These are phyloP conservation scores for Backusella australiensis DNA, from an alignment of 192 early-diverging fungal genomes.

Conservation along the genomic window DNA sequence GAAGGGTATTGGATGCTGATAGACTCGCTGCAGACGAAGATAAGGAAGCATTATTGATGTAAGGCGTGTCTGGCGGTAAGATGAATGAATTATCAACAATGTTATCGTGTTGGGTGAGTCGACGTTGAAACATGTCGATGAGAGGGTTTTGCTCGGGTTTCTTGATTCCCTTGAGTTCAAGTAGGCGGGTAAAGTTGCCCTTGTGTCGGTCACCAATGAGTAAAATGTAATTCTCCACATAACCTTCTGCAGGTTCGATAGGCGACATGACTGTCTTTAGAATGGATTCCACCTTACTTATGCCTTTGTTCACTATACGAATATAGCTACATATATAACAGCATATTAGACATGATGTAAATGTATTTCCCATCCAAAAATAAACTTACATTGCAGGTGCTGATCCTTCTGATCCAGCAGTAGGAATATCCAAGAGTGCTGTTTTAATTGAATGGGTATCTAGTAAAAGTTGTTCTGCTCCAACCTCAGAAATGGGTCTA, in stretches of 20 bases:
- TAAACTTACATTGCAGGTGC: slow-evolving; percentile 58
- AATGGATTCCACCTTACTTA: slow-evolving; percentile 80
- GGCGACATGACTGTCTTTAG: slow-evolving; percentile 90
- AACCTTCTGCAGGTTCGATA: slow-evolving; percentile 75
- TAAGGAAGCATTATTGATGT: not conserved
- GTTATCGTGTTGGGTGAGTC: slow-evolving; percentile 34
- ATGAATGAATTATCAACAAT: slow-evolving; percentile 44
- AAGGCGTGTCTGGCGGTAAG: slow-evolving; percentile 26
- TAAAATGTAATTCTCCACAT: slow-evolving; percentile 88
- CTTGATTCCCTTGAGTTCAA: slow-evolving; percentile 80
- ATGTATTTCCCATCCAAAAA: not conserved
- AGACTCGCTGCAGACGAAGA: not conserved
- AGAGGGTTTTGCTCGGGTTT: slow-evolving; percentile 57
- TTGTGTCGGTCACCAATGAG: slow-evolving; percentile 73
- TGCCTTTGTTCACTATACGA: slow-evolving; percentile 80
- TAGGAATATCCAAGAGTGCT: slow-evolving; percentile 70
- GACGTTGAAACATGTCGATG: slow-evolving; percentile 52
- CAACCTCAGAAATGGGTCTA: slow-evolving; percentile 86
- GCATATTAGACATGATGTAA: not conserved
- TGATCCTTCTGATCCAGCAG: slow-evolving; percentile 52
- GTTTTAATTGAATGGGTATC: slow-evolving; percentile 94
- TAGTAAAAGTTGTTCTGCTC: slow-evolving; percentile 93
- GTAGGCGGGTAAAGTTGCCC: slow-evolving; percentile 71
- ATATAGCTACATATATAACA: slow-evolving; percentile 56
- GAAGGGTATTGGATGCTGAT: not conserved